These are phyloP conservation scores for Fraxinus greggii DNA, from an alignment of 305 asterid genomes.

Conservation along the genomic window DNA sequence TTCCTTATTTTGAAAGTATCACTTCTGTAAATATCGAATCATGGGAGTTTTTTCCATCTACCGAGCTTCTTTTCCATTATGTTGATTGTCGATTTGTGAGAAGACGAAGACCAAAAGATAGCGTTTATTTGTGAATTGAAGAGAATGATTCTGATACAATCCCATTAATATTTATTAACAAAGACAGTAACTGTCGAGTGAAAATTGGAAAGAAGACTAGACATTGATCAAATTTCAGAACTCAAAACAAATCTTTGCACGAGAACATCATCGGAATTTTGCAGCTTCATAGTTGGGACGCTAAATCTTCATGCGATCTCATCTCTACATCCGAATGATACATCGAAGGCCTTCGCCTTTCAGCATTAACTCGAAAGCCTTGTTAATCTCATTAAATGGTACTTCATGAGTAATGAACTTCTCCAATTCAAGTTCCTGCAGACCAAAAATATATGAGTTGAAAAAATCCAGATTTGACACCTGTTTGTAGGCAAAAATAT, in stretches of 20 bases:
- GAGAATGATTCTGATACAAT: too few relatives aligned
- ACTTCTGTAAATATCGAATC: too few relatives aligned
- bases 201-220: not conserved
- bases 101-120: too few relatives aligned
- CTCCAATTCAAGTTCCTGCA: conserved; percentile 47
- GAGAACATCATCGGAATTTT: not conserved
- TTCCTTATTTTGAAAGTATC: too few relatives aligned
- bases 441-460: too few relatives aligned
- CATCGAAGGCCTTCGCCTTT: conserved; percentile 49
- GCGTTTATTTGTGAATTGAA: too few relatives aligned
- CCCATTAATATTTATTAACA: too few relatives aligned
- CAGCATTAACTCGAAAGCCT: conserved; percentile 51
- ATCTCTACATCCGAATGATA: conserved; percentile 37
- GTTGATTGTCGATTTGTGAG: too few relatives aligned
- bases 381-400: conserved; percentile 44
- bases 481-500: not conserved
- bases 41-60: too few relatives aligned
- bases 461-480: not conserved
- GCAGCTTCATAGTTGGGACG: not conserved
- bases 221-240: not conserved
- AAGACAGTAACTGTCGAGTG: not conserved
- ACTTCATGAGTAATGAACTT: conserved; percentile 48
- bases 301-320: not conserved
- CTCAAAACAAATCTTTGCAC: not conserved
- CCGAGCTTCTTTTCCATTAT: too few relatives aligned